phyloP scores from a whole-genome alignment of 192 early-diverging fungal species.

The Mycoemilia scoparia region DNA sequence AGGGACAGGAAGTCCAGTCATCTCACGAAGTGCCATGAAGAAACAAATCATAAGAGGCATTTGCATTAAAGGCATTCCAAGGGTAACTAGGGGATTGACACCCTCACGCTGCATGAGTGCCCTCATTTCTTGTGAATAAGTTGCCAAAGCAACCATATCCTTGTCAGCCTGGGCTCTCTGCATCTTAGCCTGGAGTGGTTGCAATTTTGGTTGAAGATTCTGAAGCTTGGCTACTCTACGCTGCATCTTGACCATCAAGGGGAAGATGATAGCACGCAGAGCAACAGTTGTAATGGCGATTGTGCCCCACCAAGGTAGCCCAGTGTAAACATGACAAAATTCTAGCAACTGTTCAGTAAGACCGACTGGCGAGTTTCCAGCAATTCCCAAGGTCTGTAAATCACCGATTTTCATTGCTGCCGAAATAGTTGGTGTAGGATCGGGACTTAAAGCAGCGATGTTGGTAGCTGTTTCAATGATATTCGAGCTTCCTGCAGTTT shows the following conservation, averaged over 20 bases:
- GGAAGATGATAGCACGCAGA: constrained; percentile 50
- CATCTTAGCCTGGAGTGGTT: constrained; percentile 46
- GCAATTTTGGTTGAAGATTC: constrained; percentile 53
- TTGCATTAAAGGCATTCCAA: constrained; percentile 46
- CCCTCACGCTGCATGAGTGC: constrained; percentile 40
- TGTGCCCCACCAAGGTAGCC: constrained; percentile 89
- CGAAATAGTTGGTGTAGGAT: constrained; percentile 1
- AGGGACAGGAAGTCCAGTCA: constrained; percentile 68
- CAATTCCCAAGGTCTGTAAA: constrained; percentile 63
- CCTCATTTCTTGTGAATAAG: constrained; percentile 35
- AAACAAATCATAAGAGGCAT: constrained; percentile 67
- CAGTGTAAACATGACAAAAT: constrained; percentile 55
- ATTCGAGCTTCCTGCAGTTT: too few relatives aligned
- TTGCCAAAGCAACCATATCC: constrained; percentile 35
- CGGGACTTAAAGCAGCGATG: background rate
- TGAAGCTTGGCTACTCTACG: constrained; percentile 44
- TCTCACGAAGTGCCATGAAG: constrained; percentile 62
- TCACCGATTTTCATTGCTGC: constrained; percentile 64
- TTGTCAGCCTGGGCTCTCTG: constrained; percentile 31
- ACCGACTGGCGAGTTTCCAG: constrained; percentile 51
- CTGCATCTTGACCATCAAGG: constrained; percentile 53
- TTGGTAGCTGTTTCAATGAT: too few relatives aligned
- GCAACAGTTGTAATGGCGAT: constrained; percentile 50
- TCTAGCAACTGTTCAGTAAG: constrained; percentile 54
- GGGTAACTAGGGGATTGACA: constrained; percentile 41